A percentile compares a stretch with the other conserved stretches of the same genome.
Evolutionary conservation across 805 yeast species (phyloP).

Genomic region (Sugiyamaella floridensis): DNA sequence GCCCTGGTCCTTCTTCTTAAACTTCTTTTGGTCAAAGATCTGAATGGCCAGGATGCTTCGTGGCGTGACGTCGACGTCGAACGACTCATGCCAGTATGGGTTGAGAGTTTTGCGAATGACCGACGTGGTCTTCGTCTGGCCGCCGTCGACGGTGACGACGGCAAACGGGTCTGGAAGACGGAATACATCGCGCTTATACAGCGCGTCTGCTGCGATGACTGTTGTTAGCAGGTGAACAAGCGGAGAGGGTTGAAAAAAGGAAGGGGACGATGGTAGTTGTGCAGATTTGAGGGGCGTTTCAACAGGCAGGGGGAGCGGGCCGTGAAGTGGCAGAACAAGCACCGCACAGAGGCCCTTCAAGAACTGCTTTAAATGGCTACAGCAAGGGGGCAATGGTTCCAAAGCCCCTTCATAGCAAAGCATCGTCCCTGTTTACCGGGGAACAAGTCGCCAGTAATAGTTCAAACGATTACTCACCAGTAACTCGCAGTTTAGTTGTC

Average conservation of each 20-base stretch:
- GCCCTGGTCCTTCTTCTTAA: slow-evolving; percentile 97
- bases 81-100: slow-evolving; percentile 97
- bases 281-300: too few relatives aligned
- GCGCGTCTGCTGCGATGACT: slow-evolving; percentile 90
- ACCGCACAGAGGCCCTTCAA: too few relatives aligned
- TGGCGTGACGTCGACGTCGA: slow-evolving; percentile 66
- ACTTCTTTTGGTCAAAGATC: slow-evolving; percentile 94
- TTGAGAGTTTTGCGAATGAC: slow-evolving; percentile 90
- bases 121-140: slow-evolving; percentile 89
- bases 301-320: too few relatives aligned
- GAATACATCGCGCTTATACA: slow-evolving; percentile 88
- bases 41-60: slow-evolving; percentile 85
- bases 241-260: not conserved
- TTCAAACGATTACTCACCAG: not conserved
- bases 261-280: not conserved
- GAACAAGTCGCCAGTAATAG: too few relatives aligned
- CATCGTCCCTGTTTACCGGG: too few relatives aligned
- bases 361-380: too few relatives aligned
- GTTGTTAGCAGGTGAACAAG: not conserved
- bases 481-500: slow-evolving; percentile 4
- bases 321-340: too few relatives aligned
- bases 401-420: too few relatives aligned
- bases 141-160: slow-evolving; percentile 94
- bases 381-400: too few relatives aligned
- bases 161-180: slow-evolving; percentile 98